Evolutionary conservation across 768 basidiomycete genomes (phyloP).

Genomic region (Podaxis sp.): DNA sequence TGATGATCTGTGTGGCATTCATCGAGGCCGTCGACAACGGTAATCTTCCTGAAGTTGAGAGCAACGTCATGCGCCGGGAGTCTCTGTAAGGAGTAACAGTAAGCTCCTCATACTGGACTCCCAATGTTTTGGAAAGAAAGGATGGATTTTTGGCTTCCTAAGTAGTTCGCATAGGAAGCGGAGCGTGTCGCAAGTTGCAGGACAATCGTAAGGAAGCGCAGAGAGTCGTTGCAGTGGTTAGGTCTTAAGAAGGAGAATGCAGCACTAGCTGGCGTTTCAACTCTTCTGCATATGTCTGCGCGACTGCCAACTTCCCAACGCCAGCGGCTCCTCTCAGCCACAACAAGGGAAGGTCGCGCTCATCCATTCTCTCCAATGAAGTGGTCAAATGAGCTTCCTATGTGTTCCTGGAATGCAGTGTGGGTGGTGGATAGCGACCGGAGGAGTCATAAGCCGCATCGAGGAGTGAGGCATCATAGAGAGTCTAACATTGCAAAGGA

Average conservation of each 20-base stretch:
- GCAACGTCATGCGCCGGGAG: not conserved
- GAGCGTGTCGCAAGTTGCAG: slow-evolving; percentile 22
- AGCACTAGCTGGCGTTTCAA: slow-evolving; percentile 22
- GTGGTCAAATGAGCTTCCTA: not conserved
- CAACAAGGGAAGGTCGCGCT: not conserved
- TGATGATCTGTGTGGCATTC: slow-evolving; percentile 20
- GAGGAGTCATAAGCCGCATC: not conserved
- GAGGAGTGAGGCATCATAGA: not conserved
- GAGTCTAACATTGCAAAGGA: too few relatives aligned
- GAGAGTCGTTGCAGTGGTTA: slow-evolving; percentile 21
- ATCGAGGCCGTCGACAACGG: slow-evolving; percentile 27
- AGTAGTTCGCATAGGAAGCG: not conserved
- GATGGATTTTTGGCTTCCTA: slow-evolving; percentile 13
- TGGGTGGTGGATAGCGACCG: not conserved
- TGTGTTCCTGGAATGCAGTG: not conserved
- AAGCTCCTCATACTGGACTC: slow-evolving; percentile 17
- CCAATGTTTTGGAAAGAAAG: slow-evolving; percentile 15
- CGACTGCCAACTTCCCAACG: slow-evolving; percentile 24
- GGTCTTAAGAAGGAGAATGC: slow-evolving; percentile 34
- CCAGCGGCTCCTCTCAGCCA: slow-evolving; percentile 24
- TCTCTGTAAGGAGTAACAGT: slow-evolving; percentile 14
- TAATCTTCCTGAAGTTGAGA: not conserved
- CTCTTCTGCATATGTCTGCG: slow-evolving; percentile 21
- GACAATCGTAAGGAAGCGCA: slow-evolving; percentile 26
- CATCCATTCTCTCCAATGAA: not conserved